phyloP scores from a whole-genome alignment of 2,329 filamentous ascomycete species.

The Xylariaceae sp. region DNA sequence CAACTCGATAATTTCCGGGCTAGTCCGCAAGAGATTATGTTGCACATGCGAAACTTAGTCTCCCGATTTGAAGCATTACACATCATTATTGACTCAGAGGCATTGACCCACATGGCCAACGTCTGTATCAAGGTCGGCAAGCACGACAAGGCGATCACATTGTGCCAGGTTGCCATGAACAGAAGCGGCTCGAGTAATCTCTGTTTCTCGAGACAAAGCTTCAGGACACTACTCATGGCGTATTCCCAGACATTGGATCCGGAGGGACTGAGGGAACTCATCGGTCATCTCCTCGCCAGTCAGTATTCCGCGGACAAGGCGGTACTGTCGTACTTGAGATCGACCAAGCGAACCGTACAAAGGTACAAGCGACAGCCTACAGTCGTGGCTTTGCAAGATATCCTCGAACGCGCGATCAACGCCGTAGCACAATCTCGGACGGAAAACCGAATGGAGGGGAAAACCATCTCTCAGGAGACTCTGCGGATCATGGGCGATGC shows the following conservation, averaged over 20 bases:
- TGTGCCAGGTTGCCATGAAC: conserved; percentile 34
- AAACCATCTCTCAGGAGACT: conserved; percentile 28
- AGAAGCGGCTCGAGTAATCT: conserved; percentile 26
- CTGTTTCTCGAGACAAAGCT: conserved; percentile 33
- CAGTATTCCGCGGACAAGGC: conserved; percentile 25
- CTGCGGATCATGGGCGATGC: conserved; percentile 34
- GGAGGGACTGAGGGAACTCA: conserved; percentile 27
- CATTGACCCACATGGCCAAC: conserved; percentile 33
- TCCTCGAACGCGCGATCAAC: conserved; percentile 24
- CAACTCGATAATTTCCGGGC: conserved; percentile 30
- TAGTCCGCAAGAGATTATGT: conserved; percentile 24
- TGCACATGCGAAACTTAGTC: conserved; percentile 32
- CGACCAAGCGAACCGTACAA: conserved; percentile 22
- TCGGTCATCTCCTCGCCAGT: conserved; percentile 27
- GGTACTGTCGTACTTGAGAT: conserved; percentile 26
- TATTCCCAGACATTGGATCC: conserved; percentile 28
- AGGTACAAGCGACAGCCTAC: conserved; percentile 4
- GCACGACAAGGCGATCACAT: conserved; percentile 28
- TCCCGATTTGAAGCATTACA: conserved; percentile 31
- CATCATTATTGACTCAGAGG: conserved; percentile 28
- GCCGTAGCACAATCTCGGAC: conserved; percentile 13
- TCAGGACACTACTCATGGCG: conserved; percentile 28
- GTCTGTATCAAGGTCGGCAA: conserved; percentile 27
- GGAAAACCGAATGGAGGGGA: conserved; percentile 15
- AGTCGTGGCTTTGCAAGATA: conserved; percentile 11